phyloP scores from a whole-genome alignment of 352 stramenopile species.

The Pythium aquatile region DNA sequence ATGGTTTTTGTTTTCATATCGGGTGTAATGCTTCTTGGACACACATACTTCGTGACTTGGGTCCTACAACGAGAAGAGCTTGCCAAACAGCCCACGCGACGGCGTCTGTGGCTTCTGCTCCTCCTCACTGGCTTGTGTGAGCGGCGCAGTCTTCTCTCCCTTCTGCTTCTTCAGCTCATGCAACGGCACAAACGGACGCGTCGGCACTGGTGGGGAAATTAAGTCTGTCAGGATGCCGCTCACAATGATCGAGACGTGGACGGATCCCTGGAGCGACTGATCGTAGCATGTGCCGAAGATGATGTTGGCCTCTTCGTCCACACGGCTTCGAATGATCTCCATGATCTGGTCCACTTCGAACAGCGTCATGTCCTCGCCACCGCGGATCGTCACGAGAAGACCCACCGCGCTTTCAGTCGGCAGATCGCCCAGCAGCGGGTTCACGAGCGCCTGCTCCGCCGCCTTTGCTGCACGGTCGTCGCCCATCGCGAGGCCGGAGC shows the following conservation, averaged over 20 bases:
- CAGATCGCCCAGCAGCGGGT: constrained; percentile 92
- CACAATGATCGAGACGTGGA: constrained; percentile 88
- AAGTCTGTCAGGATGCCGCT: constrained; percentile 86
- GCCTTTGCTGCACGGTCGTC: constrained; percentile 88
- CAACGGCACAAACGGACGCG: constrained; percentile 42
- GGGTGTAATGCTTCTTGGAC: neutral
- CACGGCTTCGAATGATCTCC: constrained; percentile 80
- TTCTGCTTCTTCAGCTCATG: constrained; percentile 41
- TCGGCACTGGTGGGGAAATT: constrained; percentile 72
- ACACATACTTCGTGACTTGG: neutral
- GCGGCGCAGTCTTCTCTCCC: constrained; percentile 12
- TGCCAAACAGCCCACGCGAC: constrained; percentile 58
- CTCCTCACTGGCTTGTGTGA: constrained; percentile 8
- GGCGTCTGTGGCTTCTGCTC: constrained; percentile 30
- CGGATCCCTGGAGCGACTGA: constrained; percentile 70
- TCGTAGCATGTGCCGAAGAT: constrained; percentile 90
- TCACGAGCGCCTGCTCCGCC: constrained; percentile 93
- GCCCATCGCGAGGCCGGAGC: constrained; percentile 78
- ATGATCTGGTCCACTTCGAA: constrained; percentile 91
- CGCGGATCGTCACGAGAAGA: constrained; percentile 95
- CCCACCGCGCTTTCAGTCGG: constrained; percentile 92
- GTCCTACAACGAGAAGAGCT: constrained; percentile 69
- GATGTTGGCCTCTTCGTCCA: constrained; percentile 85
- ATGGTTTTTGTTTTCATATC: constrained; percentile 5
- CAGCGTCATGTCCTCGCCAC: constrained; percentile 92